phyloP scores from a whole-genome alignment of 176 grass and related monocot genomes.

The Guadua angustifolia region DNA sequence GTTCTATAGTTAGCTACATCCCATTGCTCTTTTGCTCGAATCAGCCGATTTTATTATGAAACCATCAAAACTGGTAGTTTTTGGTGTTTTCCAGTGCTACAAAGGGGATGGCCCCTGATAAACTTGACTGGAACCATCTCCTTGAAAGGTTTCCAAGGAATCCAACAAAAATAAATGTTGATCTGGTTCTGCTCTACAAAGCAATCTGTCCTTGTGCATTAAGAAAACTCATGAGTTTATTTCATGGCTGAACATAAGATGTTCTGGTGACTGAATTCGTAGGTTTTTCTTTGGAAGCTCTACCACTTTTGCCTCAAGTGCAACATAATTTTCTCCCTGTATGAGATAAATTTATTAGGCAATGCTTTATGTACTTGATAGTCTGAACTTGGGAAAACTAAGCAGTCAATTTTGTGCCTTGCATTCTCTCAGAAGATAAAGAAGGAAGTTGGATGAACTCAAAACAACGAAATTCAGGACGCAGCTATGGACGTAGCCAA shows the following conservation, averaged over 20 bases:
- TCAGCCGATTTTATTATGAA: background rate
- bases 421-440: conserved; percentile 66
- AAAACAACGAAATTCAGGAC: conserved; percentile 61
- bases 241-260: conserved; percentile 24
- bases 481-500: conserved; percentile 57
- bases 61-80: background rate
- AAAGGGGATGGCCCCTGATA: background rate
- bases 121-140: conserved; percentile 21
- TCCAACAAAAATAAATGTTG: conserved; percentile 14
- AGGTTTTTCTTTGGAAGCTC: conserved; percentile 7
- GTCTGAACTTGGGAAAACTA: conserved; percentile 40
- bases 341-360: conserved; percentile 3
- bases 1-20: conserved; percentile 5
- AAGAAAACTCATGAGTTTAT: conserved; percentile 26
- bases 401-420: conserved; percentile 40
- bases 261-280: background rate
- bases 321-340: conserved; percentile 10
- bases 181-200: conserved; percentile 5
- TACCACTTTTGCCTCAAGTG: conserved; percentile 22
- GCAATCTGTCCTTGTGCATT: conserved; percentile 15
- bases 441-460: conserved; percentile 78
- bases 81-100: background rate
- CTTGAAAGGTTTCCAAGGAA: conserved; percentile 2
- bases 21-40: background rate
- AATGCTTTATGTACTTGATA: conserved; percentile 36